Percentiles rank a stretch among this genome's conserved stretches.
These are phyloP conservation scores for Scutellaria minor DNA, from an alignment of 257 asterid species.

Conservation along the genomic window DNA sequence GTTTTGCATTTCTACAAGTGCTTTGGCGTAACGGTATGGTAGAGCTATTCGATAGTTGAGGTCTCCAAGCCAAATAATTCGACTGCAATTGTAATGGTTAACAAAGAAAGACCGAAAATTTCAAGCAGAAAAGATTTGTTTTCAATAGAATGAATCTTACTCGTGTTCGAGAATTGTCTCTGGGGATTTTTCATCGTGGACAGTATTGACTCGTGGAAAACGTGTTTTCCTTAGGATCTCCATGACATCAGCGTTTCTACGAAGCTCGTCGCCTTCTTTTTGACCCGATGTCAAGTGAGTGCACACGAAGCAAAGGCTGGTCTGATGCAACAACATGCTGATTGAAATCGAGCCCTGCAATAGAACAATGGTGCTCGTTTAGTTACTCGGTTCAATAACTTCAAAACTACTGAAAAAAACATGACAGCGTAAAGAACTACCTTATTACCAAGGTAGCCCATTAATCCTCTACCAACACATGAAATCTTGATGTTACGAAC, in stretches of 20 bases:
- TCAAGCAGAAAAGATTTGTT: background rate
- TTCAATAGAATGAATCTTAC: constrained; percentile 46
- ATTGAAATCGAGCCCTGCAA: constrained; percentile 90
- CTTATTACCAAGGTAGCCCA: constrained; percentile 98
- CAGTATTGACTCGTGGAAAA: constrained; percentile 66
- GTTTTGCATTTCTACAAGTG: constrained; percentile 92
- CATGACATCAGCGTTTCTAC: constrained; percentile 86
- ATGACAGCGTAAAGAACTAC: constrained; percentile 39
- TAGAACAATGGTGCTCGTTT: constrained; percentile 2
- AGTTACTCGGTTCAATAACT: constrained; percentile 5
- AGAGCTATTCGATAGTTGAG: constrained; percentile 88
- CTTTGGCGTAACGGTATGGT: constrained; percentile 88
- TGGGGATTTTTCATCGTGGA: constrained; percentile 74
- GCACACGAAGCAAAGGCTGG: constrained; percentile 94
- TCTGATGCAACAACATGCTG: constrained; percentile 85
- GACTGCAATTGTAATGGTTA: constrained; percentile 48
- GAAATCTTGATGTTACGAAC: constrained; percentile 81
- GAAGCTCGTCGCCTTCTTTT: constrained; percentile 86
- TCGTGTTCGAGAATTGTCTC: constrained; percentile 82
- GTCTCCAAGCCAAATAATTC: constrained; percentile 92
- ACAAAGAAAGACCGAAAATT: constrained; percentile 7
- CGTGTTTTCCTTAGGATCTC: constrained; percentile 88
- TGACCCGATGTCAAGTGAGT: constrained; percentile 93
- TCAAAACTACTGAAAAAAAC: background rate
- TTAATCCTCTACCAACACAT: constrained; percentile 88